Evolutionary conservation across 2,329 filamentous ascomycete genomes (phyloP).

Genomic region (Bipolaris gigantea): DNA sequence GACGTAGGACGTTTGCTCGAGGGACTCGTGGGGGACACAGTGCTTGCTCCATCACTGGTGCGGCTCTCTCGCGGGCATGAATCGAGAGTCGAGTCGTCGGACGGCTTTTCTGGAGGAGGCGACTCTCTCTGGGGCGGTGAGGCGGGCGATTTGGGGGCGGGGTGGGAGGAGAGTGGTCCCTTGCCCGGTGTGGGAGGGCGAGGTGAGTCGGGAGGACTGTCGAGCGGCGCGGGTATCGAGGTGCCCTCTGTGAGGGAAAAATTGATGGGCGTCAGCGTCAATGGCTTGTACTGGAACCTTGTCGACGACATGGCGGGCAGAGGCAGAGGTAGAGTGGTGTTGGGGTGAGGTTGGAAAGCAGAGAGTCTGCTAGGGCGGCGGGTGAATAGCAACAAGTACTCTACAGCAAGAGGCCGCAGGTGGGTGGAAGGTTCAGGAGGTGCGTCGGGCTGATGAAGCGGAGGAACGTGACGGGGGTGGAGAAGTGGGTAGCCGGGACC

Average conservation of each 20-base stretch:
- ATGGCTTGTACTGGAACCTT: constrained; percentile 39
- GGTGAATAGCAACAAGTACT: constrained; percentile 10
- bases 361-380: constrained; percentile 12
- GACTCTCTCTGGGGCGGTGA: constrained; percentile 28
- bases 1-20: constrained; percentile 41
- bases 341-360: neutral
- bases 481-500: too few species aligned
- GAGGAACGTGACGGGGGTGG: constrained; percentile 28
- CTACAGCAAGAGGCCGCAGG: constrained; percentile 20
- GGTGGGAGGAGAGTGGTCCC: constrained; percentile 47
- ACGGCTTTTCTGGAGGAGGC: constrained; percentile 24
- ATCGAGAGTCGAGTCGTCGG: constrained; percentile 20
- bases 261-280: constrained; percentile 44
- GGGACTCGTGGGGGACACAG: constrained; percentile 40
- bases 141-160: constrained; percentile 40
- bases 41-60: constrained; percentile 35
- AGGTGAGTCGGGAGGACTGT: constrained; percentile 44
- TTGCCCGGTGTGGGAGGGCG: constrained; percentile 45
- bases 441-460: constrained; percentile 19
- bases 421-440: constrained; percentile 36
- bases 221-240: constrained; percentile 46
- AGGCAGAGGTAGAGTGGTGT: neutral
- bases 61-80: constrained; percentile 24
- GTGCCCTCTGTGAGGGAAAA: constrained; percentile 49
- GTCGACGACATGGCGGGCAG: constrained; percentile 29